phyloP scores from a whole-genome alignment of 2,329 filamentous ascomycete genomes.

The Pseudocercospora pini-densiflorae region DNA sequence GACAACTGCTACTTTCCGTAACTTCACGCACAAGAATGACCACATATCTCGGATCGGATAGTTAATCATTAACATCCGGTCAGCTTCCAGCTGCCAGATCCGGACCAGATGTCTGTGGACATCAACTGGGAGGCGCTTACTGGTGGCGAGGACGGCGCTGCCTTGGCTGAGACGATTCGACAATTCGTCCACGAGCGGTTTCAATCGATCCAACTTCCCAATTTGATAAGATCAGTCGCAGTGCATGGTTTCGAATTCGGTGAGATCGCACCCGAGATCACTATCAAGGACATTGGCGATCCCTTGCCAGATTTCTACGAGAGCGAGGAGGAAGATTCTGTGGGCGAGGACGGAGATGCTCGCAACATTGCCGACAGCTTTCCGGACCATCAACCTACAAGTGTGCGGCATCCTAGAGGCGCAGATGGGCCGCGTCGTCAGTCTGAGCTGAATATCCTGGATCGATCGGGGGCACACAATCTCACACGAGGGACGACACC shows the following conservation, averaged over 20 bases:
- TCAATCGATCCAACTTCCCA: slow-evolving; percentile 85
- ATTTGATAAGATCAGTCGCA: slow-evolving; percentile 95
- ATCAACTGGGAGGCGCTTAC: slow-evolving; percentile 96
- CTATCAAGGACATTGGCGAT: slow-evolving; percentile 96
- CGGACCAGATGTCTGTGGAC: slow-evolving; percentile 82
- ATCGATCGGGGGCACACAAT: slow-evolving; percentile 38
- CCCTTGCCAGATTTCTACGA: slow-evolving; percentile 97
- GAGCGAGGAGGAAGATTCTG: slow-evolving; percentile 68
- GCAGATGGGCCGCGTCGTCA: slow-evolving; percentile 24
- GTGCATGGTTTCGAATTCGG: slow-evolving; percentile 96
- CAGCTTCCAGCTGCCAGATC: slow-evolving; percentile 5
- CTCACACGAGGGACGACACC: slow-evolving; percentile 56
- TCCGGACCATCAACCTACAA: slow-evolving; percentile 15
- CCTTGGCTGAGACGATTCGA: slow-evolving; percentile 83
- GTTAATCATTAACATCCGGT: background rate
- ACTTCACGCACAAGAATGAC: background rate
- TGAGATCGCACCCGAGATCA: slow-evolving; percentile 77
- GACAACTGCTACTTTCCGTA: background rate
- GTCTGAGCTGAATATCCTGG: slow-evolving; percentile 26
- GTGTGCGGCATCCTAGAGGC: slow-evolving; percentile 18
- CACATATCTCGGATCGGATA: background rate
- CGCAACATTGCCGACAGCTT: slow-evolving; percentile 6
- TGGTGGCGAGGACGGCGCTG: slow-evolving; percentile 81
- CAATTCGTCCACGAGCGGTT: slow-evolving; percentile 96
- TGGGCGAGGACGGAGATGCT: slow-evolving; percentile 46